Evolutionary conservation across 2,329 filamentous ascomycete species (phyloP).

Genomic region (Fusarium dimerum): DNA sequence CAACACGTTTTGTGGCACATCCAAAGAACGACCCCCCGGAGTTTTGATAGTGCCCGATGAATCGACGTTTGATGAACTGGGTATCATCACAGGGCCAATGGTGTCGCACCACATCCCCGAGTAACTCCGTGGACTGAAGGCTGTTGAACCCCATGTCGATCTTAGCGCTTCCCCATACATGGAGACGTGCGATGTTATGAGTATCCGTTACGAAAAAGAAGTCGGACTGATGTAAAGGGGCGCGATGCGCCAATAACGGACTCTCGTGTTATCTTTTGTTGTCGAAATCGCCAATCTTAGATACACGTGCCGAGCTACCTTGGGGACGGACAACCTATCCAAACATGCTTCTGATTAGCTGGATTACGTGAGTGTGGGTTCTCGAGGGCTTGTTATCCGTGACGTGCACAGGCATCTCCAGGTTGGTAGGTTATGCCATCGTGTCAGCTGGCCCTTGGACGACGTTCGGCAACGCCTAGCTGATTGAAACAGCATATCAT

Average conservation of each 20-base stretch:
- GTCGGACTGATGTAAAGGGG: constrained; percentile 1
- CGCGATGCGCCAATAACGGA: constrained; percentile 23
- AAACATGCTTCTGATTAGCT: constrained; percentile 12
- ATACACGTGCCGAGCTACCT: constrained; percentile 20
- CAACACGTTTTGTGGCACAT: neutral
- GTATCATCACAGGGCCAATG: constrained; percentile 26
- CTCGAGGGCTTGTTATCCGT: constrained; percentile 12
- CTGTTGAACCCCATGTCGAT: constrained; percentile 9
- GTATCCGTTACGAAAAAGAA: constrained; percentile 3
- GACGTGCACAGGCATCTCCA: constrained; percentile 13
- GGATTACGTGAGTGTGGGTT: constrained; percentile 11
- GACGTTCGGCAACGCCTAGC: constrained; percentile 3
- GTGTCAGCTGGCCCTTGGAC: constrained; percentile 14
- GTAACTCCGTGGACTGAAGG: constrained; percentile 22
- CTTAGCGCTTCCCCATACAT: constrained; percentile 19
- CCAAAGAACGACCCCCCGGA: neutral
- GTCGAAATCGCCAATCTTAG: constrained; percentile 13
- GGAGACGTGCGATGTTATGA: constrained; percentile 9
- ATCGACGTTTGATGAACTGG: constrained; percentile 16
- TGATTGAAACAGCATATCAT: constrained; percentile 28
- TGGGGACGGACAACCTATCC: constrained; percentile 1
- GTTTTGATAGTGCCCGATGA: neutral
- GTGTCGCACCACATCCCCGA: constrained; percentile 29
- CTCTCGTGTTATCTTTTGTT: constrained; percentile 13
- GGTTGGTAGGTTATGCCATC: constrained; percentile 10